Conservation (phyloP, 306 rosid genomes). For the Crotalaria pallida region DNA sequence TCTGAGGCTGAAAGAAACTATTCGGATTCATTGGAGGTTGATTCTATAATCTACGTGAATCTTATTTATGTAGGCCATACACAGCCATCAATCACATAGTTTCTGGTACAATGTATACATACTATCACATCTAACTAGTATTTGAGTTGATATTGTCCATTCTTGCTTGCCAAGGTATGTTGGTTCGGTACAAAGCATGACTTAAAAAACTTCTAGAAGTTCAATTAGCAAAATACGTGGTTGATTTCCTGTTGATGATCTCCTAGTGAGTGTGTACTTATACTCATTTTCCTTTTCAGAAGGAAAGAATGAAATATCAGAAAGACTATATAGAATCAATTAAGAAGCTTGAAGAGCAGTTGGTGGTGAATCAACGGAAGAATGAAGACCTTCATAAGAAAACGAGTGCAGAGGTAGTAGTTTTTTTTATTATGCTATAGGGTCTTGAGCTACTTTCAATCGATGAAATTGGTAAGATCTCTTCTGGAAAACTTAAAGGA, state of each 20-base stretch:
- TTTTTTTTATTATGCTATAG: constrained; percentile 9
- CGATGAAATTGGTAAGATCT: background rate
- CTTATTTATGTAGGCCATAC: background rate
- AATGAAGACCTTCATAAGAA: constrained; percentile 37
- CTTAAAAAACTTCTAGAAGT: constrained; percentile 6
- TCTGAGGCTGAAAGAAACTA: constrained; percentile 78
- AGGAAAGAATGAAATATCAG: constrained; percentile 80
- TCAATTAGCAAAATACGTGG: constrained; percentile 5
- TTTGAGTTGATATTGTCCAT: background rate
- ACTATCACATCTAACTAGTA: background rate
- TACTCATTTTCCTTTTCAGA: constrained; percentile 40
- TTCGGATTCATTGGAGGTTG: constrained; percentile 72
- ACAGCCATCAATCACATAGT: background rate
- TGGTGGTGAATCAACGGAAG: constrained; percentile 51
- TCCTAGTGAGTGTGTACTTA: constrained; percentile 15
- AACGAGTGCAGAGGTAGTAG: constrained; percentile 36
- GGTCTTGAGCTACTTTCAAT: background rate
- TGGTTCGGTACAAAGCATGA: background rate
- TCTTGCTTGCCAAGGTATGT: constrained; percentile 2
- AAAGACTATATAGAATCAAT: constrained; percentile 84
- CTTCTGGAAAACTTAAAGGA: constrained; percentile 10
- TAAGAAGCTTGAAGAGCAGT: constrained; percentile 87
- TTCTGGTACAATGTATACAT: background rate
- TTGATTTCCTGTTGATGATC: constrained; percentile 13
- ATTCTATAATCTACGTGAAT: constrained; percentile 14